Evolutionary conservation across 208 protist genomes (phyloP).

Genomic region (Trypanosoma melophagium): DNA sequence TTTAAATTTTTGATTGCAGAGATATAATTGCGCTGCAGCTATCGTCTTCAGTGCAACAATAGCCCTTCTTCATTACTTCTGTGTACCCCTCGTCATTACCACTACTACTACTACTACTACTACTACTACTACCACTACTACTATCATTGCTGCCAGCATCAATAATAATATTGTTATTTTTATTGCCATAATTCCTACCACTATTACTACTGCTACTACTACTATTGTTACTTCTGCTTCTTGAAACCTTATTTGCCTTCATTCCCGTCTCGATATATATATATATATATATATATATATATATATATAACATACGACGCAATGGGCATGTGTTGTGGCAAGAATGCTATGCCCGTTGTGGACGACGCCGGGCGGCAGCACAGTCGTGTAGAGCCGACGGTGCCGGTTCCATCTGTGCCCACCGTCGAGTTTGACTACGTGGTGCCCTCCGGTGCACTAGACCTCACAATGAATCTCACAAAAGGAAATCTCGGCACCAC

Average conservation of each 20-base stretch:
- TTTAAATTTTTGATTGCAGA: too few species aligned
- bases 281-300: slow-evolving; percentile 11
- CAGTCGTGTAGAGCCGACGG: background rate
- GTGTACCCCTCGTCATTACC: too few species aligned
- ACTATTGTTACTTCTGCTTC: background rate
- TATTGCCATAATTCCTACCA: background rate
- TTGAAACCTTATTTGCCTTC: too few species aligned
- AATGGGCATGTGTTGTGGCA: slow-evolving; percentile 27
- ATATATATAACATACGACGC: background rate
- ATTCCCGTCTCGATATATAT: background rate
- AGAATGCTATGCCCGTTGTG: slow-evolving; percentile 18
- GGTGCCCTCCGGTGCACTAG: slow-evolving; percentile 27
- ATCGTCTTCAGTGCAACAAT: too few species aligned
- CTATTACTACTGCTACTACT: background rate
- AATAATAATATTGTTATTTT: too few species aligned
- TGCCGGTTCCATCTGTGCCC: slow-evolving; percentile 8
- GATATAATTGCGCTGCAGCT: too few species aligned
- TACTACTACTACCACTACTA: too few species aligned
- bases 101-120: too few species aligned
- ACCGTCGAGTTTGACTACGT: slow-evolving; percentile 61
- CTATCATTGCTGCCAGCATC: too few species aligned
- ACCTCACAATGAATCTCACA: slow-evolving; percentile 9
- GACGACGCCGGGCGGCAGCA: slow-evolving; percentile 16
- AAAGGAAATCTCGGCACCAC: slow-evolving; percentile 21
- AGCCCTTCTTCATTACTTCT: background rate